phyloP scores from a whole-genome alignment of 2,329 filamentous ascomycete genomes.

The Fusarium sp. region DNA sequence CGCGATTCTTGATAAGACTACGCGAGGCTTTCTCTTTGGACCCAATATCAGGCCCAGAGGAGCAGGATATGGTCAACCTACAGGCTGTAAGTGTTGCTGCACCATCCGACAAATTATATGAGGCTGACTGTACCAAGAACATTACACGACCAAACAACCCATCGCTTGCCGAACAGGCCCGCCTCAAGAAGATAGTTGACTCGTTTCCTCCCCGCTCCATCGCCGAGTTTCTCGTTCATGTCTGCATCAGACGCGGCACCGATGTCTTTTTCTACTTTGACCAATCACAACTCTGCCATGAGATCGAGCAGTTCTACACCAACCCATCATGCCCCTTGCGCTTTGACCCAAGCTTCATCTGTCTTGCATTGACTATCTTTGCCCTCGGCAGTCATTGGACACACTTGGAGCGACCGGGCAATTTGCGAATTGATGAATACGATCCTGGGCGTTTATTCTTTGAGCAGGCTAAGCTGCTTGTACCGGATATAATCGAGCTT shows the following conservation, averaged over 20 bases:
- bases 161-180: not conserved
- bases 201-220: not conserved
- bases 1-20: not conserved
- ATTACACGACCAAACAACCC: not conserved
- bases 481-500: not conserved
- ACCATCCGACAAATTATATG: rapidly evolving
- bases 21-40: constrained; percentile 2
- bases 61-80: not conserved
- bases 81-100: not conserved
- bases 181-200: not conserved
- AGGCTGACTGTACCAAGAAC: not conserved
- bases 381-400: constrained; percentile 9
- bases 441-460: not conserved
- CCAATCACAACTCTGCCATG: not conserved
- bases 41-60: not conserved
- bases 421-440: not conserved
- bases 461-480: not conserved
- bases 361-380: not conserved
- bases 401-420: not conserved
- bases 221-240: not conserved
- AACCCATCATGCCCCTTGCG: not conserved
- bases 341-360: not conserved
- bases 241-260: not conserved
- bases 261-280: constrained; percentile 12
- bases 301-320: not conserved